Conservation (phyloP, 768 basidiomycete genomes). For the Auricularia sp. region DNA sequence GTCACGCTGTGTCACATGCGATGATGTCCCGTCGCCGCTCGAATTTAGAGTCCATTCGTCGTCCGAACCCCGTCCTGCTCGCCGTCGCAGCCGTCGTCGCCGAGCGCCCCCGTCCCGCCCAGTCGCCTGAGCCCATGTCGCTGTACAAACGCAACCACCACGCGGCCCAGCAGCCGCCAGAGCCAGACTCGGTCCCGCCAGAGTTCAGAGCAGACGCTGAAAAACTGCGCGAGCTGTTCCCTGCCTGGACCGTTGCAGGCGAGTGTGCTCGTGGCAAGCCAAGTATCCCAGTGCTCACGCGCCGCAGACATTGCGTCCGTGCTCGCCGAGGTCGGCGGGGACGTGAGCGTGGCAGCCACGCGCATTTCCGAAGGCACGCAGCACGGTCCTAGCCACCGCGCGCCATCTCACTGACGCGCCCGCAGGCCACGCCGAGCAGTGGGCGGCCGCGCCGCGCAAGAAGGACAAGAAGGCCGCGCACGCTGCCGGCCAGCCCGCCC, state of each 20-base stretch:
- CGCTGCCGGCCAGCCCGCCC: constrained; percentile 38
- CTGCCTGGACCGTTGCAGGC: constrained; percentile 64
- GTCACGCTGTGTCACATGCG: no score
- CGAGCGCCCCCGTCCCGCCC: neutral
- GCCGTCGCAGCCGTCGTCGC: neutral
- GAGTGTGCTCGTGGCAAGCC: constrained; percentile 8
- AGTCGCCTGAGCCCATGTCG: neutral
- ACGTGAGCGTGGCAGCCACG: constrained; percentile 57
- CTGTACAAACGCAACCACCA: neutral
- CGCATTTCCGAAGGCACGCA: constrained; percentile 63
- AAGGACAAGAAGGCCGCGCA: constrained; percentile 67
- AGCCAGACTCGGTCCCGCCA: constrained; percentile 4
- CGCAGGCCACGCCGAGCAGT: constrained; percentile 64
- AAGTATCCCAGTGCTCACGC: constrained; percentile 11
- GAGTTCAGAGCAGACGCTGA: constrained; percentile 46
- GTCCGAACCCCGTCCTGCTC: neutral
- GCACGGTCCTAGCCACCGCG: constrained; percentile 7
- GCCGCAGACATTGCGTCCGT: constrained; percentile 55
- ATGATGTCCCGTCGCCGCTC: neutral
- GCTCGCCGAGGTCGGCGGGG: constrained; percentile 57
- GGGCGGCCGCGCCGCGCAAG: constrained; percentile 77
- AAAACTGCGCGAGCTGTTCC: constrained; percentile 63
- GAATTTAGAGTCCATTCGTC: neutral
- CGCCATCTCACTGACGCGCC: constrained; percentile 12
- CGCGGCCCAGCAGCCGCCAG: neutral